phyloP scores from a whole-genome alignment of 345 rosid genomes.

The Eucalyptus paniculata region DNA sequence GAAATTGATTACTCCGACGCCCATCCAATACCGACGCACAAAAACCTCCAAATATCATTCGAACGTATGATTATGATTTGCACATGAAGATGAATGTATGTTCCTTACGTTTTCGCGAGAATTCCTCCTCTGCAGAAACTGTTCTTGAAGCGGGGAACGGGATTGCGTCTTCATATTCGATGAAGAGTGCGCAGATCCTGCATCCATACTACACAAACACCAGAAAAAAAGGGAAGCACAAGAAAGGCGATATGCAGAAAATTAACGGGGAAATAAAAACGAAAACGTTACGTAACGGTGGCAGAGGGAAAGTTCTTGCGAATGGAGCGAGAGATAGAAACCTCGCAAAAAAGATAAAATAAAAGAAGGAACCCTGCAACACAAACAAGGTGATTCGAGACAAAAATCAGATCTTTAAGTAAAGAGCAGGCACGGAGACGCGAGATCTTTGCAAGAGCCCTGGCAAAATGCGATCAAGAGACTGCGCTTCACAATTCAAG shows the following conservation, averaged over 20 bases:
- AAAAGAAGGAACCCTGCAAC: neutral
- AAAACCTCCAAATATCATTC: neutral
- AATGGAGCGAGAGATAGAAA: neutral
- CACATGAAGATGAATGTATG: neutral
- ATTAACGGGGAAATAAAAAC: neutral
- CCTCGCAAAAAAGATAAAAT: neutral
- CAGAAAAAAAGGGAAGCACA: neutral
- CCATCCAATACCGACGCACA: neutral
- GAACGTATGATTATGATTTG: neutral
- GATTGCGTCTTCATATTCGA: neutral
- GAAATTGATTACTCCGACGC: neutral
- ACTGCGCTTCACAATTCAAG: neutral
- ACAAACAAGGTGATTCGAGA: neutral
- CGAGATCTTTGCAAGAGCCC: neutral
- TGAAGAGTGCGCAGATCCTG: constrained; percentile 5
- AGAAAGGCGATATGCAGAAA: neutral
- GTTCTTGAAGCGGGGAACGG: constrained; percentile 17
- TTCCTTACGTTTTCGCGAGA: constrained; percentile 12
- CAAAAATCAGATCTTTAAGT: neutral
- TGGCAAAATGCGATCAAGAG: neutral
- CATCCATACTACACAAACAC: constrained; percentile 4
- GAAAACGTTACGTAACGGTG: neutral
- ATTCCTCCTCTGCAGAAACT: constrained; percentile 1
- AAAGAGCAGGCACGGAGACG: neutral
- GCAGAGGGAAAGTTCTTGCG: neutral